Evolutionary conservation across 192 early-diverging fungal species (phyloP).

Genomic region (Linnemannia zychae): DNA sequence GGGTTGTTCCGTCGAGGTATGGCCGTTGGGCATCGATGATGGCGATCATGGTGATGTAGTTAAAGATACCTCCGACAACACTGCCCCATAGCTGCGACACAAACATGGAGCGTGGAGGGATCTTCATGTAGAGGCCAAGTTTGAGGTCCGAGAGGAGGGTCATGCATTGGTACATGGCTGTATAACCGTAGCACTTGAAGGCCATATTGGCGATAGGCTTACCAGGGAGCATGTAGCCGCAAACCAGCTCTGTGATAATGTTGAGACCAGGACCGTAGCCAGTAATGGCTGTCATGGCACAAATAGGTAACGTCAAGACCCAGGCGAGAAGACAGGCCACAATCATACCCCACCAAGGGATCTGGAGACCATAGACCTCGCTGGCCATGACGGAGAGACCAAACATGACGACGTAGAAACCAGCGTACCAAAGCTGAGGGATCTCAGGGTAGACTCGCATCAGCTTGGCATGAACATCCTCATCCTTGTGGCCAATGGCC

Average conservation of each 20-base stretch:
- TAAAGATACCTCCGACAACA: slow-evolving; percentile 58
- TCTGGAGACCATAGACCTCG: slow-evolving; percentile 38
- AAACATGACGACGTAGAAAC: slow-evolving; percentile 54
- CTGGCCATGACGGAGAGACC: slow-evolving; percentile 51
- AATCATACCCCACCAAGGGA: slow-evolving; percentile 67
- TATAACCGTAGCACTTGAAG: slow-evolving; percentile 71
- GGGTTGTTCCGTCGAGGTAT: slow-evolving; percentile 44
- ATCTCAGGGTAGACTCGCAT: slow-evolving; percentile 61
- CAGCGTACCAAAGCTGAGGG: slow-evolving; percentile 65
- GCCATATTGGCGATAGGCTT: slow-evolving; percentile 62
- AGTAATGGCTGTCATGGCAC: slow-evolving; percentile 66
- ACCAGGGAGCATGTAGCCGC: slow-evolving; percentile 71
- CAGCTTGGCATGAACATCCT: slow-evolving; percentile 57
- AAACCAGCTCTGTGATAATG: slow-evolving; percentile 70
- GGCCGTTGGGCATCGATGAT: slow-evolving; percentile 37
- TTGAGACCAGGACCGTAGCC: slow-evolving; percentile 63
- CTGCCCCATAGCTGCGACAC: slow-evolving; percentile 72
- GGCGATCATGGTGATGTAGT: slow-evolving; percentile 56
- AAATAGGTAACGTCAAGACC: slow-evolving; percentile 66
- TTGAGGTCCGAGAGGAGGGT: slow-evolving; percentile 79
- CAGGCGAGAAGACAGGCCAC: slow-evolving; percentile 51
- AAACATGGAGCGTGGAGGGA: slow-evolving; percentile 76
- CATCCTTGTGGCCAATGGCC: not conserved
- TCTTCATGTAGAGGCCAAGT: slow-evolving; percentile 80
- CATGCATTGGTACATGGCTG: slow-evolving; percentile 80